These are phyloP conservation scores for Globisporangium uncinulatum DNA, from an alignment of 352 stramenopile genomes.

Conservation along the genomic window DNA sequence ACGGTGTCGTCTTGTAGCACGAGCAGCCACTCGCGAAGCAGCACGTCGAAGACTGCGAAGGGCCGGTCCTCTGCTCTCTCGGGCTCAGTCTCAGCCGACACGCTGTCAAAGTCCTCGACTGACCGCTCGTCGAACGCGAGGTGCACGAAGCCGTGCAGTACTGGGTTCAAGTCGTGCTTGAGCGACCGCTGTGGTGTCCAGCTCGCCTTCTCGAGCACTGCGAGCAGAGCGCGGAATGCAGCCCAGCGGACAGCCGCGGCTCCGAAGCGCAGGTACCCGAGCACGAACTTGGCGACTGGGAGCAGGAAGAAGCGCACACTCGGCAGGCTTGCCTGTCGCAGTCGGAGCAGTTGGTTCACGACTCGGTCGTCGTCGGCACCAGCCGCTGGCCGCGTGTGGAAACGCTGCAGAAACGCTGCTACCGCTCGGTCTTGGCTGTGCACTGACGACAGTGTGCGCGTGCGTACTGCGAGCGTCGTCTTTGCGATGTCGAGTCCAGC, in stretches of 20 bases:
- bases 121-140: constrained; percentile 51
- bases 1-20: constrained; percentile 36
- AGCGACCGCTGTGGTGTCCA: constrained; percentile 34
- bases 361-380: constrained; percentile 21
- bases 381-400: constrained; percentile 16
- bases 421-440: constrained; percentile 49
- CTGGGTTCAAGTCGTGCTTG: constrained; percentile 35
- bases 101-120: constrained; percentile 6
- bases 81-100: not conserved
- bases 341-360: constrained; percentile 21
- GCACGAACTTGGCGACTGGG: constrained; percentile 34
- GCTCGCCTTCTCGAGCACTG: constrained; percentile 50
- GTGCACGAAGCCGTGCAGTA: constrained; percentile 49
- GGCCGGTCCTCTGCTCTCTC: not conserved
- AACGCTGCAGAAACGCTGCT: constrained; percentile 39
- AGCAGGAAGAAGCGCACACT: constrained; percentile 56
- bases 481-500: constrained; percentile 23
- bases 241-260: constrained; percentile 34
- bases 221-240: constrained; percentile 49
- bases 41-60: constrained; percentile 29
- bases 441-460: constrained; percentile 43
- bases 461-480: constrained; percentile 40
- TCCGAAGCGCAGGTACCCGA: constrained; percentile 47
- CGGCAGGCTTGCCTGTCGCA: constrained; percentile 25
- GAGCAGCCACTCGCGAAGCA: constrained; percentile 50